Base-by-base conservation (phyloP, 2,329 filamentous ascomycete genomes). In the Grosmannia clavigera region DNA sequence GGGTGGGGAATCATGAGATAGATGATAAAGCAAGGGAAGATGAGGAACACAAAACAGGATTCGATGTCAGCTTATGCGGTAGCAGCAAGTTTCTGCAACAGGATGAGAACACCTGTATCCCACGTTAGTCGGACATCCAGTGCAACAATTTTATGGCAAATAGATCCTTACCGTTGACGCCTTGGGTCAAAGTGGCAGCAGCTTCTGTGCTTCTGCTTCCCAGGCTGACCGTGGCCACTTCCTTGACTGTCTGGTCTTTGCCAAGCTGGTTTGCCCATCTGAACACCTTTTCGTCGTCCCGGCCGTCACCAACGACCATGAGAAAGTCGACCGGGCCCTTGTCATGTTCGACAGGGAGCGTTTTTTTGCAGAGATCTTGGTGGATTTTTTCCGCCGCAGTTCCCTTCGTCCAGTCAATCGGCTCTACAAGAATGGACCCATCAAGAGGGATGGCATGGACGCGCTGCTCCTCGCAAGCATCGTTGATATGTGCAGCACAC, bases 401-500 rank as follows among this genome's bases (percentile, higher is more conserved):
- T 50, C 84, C 84, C 75, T 97, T 97, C 69, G 89, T 94, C 78
- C 87, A 95, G 69, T 91, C 86, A 51, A 87, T 81, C 5, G 90
- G 87, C 70, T 96, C 92, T 19, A 96, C 90, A 12, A 92, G 79
- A 57, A 97, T 84, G 51, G 85, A 87, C 38, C 89, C 84, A 60
- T 94, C 88, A 16, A 90, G 77, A 1, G 88, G 86, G 22, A 95
- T 82, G 5, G 92, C 92, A 68, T 91, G 90, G 5, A 97, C 87
- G 38, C 85, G 82, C 72, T 95, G 89, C 60, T 81, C 83, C 69
- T 90, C 86, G 70, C 91, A 96, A 0, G 90, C 88, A 69, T 96
- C 92, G 69, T 97, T 97, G 77, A 97, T 94, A 68, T 96, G 92
- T 63, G 89, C 92, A 0, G 90, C 90, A 68, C 91, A 95, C 70